Conservation (phyloP, 2,329 filamentous ascomycete species). For the Basipetospora chlamydospora region DNA sequence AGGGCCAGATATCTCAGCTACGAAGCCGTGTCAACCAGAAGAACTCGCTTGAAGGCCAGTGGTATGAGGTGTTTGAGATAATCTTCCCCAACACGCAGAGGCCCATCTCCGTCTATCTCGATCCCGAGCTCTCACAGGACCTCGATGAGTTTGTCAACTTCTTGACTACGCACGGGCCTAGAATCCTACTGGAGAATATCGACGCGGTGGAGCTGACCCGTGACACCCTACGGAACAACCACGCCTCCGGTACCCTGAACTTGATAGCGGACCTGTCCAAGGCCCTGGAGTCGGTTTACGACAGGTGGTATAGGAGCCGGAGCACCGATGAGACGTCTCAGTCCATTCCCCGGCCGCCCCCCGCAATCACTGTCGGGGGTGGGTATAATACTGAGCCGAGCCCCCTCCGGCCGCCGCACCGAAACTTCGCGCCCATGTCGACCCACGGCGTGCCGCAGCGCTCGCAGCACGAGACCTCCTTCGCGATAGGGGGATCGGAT, state of each 20-base stretch:
- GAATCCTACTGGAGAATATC: conserved; percentile 4
- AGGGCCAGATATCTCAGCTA: conserved; percentile 10
- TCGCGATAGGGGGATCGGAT: not conserved
- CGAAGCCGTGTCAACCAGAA: conserved; percentile 10
- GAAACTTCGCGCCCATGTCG: not conserved
- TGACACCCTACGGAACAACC: not conserved
- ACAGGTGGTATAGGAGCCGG: conserved; percentile 4
- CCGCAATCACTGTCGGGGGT: no score
- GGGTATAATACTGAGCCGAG: no score
- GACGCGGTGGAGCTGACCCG: not conserved
- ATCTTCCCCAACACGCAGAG: conserved; percentile 9
- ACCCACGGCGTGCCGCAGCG: not conserved
- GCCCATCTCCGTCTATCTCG: conserved; percentile 11
- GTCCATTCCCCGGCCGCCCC: not conserved
- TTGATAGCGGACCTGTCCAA: conserved; percentile 1
- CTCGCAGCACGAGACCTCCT: not conserved
- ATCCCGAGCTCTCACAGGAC: conserved; percentile 10
- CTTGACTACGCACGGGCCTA: conserved; percentile 5
- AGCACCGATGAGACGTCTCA: not conserved
- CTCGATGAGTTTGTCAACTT: conserved; percentile 9
- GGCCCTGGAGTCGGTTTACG: conserved; percentile 3
- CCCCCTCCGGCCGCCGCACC: conserved; percentile 1
- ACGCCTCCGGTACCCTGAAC: not conserved
- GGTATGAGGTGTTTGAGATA: conserved; percentile 12
- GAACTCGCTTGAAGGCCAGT: conserved; percentile 10